Conservation (phyloP, 2,329 filamentous ascomycete genomes). For the Trichophyton schoenleinii region DNA sequence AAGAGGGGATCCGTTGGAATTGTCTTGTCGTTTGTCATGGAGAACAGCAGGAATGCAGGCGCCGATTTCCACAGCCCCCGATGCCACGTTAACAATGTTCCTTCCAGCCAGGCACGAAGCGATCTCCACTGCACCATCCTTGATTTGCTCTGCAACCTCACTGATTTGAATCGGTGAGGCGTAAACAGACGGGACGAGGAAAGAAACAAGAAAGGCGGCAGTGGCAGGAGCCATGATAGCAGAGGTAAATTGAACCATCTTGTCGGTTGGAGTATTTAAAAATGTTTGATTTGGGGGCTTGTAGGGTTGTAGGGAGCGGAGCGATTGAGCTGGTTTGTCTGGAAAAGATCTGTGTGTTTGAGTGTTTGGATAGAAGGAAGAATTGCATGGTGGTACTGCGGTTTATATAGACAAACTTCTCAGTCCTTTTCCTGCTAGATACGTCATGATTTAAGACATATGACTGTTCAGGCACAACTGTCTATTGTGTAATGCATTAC, state of each 20-base stretch:
- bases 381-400: neutral
- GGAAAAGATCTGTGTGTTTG: neutral
- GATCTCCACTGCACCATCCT: too few species aligned
- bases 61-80: too few species aligned
- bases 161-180: neutral
- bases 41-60: too few species aligned
- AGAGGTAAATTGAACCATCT: neutral
- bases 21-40: too few species aligned
- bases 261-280: neutral
- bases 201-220: neutral
- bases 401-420: neutral
- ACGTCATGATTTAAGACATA: neutral
- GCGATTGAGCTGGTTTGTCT: neutral
- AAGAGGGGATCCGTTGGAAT: neutral
- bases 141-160: neutral
- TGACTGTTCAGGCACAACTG: neutral
- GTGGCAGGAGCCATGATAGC: neutral
- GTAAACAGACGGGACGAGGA: neutral
- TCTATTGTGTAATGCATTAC: neutral
- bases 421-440: neutral
- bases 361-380: neutral
- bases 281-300: neutral
- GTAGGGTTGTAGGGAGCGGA: neutral
- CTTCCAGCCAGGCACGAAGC: too few species aligned
- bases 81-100: too few species aligned